Base-by-base conservation (phyloP, 441 rosid species). In the Erodium texanum region DNA sequence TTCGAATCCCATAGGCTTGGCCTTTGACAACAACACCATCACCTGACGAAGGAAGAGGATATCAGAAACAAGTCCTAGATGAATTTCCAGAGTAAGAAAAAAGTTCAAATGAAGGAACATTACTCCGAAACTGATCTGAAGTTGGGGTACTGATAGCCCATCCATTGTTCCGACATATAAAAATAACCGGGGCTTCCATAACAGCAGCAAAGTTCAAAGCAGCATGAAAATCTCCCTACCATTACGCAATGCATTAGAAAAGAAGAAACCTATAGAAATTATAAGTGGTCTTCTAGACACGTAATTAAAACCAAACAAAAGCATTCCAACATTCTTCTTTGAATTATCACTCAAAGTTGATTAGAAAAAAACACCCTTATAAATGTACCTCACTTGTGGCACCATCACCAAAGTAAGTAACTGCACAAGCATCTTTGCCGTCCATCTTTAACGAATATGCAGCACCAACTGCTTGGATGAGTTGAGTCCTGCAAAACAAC, bases 221-320 rank as follows among this genome's bases (percentile, higher is more conserved):
- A 15, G 96, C 96, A 69, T 89, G 96, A 68, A 89, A 89, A 77
- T 89, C 93, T 68, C 96, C 96, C 96, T 87, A 32, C 36, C 36
- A 32, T 32, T 32, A 32, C 6, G 36, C 6, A 6, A 32, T 6
- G 6, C 36, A 6, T 32, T 32, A 2, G 6, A 32, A 32, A 32
- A 32, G 36, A 32, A 32, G 36, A 2, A 32, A 32, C 36, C 36
- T 32, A 32, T 32, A 32, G 52, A 11, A 2, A 48, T 15, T 48
- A 48, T 3, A 48, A 15, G 3, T 15, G 15, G 4, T 48, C n/a
- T 14, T 7, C 50, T 43, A 43, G 50, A 10, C 10, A 43, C 12
- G 10, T 43, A 43, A 11, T 32, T 11, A 43, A 43, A 43, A 43
- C 14, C 50, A 10, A 43, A 43, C 50, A n/a, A 32, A 32, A 32